Evolutionary conservation across 495 filamentous ascomycete species (phyloP).

Genomic region (Penicillium dipodomyicola): DNA sequence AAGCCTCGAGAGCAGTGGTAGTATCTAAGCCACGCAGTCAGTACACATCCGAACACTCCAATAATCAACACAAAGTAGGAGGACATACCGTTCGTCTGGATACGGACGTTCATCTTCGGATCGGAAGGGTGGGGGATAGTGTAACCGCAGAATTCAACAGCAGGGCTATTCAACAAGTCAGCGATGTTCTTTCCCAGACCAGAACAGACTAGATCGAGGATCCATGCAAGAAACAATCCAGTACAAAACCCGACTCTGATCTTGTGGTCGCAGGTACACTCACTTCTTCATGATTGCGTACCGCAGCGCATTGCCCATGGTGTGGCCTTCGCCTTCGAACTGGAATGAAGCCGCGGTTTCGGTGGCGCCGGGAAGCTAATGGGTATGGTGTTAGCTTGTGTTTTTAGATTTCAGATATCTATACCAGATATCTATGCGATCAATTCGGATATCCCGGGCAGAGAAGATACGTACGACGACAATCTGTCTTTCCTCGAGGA

Average conservation of each 20-base stretch:
- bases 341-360: constrained; percentile 79
- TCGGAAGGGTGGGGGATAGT: constrained; percentile 97
- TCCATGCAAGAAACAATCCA: neutral
- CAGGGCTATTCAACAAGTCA: constrained; percentile 56
- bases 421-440: neutral
- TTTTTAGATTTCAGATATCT: neutral
- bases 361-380: constrained; percentile 62
- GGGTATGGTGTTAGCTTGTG: neutral
- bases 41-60: neutral
- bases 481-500: constrained; percentile 53
- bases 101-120: constrained; percentile 91
- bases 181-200: neutral
- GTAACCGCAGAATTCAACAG: constrained; percentile 97
- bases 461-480: constrained; percentile 49
- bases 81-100: constrained; percentile 86
- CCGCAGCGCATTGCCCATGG: constrained; percentile 87
- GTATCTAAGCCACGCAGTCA: constrained; percentile 52
- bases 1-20: constrained; percentile 74
- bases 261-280: constrained; percentile 18
- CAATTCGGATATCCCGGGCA: neutral
- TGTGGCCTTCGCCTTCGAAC: constrained; percentile 89
- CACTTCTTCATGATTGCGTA: constrained; percentile 99
- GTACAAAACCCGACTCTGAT: neutral
- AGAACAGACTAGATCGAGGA: neutral
- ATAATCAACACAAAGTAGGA: constrained; percentile 5